phyloP scores from a whole-genome alignment of 106 monocot genomes.

The Dendrobium catenatum region DNA sequence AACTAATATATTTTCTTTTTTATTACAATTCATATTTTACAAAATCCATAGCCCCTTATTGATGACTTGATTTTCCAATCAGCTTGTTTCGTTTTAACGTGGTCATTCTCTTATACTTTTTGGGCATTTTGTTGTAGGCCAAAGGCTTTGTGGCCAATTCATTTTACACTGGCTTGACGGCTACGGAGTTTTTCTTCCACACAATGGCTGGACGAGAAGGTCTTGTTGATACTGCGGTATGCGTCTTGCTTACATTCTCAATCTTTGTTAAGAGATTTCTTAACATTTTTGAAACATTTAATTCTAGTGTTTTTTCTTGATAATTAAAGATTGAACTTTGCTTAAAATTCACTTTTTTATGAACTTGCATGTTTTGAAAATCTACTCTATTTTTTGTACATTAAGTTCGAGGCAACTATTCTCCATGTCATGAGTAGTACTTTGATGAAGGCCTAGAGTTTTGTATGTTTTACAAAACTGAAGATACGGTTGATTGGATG shows the following conservation, averaged over 20 bases:
- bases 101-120: not conserved
- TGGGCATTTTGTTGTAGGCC: slow-evolving; percentile 47
- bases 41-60: not conserved
- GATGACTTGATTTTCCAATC: not conserved
- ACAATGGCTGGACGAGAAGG: slow-evolving; percentile 99
- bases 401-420: not conserved
- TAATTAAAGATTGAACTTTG: not conserved
- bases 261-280: not conserved
- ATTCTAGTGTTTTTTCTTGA: not conserved
- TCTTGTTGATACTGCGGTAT: slow-evolving; percentile 97
- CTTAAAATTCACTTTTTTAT: not conserved
- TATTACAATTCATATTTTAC: not conserved
- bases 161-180: slow-evolving; percentile 94
- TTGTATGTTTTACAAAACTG: not conserved
- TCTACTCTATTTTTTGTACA: not conserved
- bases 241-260: slow-evolving; percentile 4
- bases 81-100: not conserved
- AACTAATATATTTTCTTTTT: not conserved
- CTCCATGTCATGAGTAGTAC: not conserved
- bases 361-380: not conserved
- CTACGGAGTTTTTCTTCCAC: slow-evolving; percentile 97
- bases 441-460: not conserved
- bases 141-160: slow-evolving; percentile 99
- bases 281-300: not conserved
- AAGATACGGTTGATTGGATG: not conserved